Evolutionary conservation across 345 rosid species (phyloP).

Genomic region (Cardiospermum halicacabum): DNA sequence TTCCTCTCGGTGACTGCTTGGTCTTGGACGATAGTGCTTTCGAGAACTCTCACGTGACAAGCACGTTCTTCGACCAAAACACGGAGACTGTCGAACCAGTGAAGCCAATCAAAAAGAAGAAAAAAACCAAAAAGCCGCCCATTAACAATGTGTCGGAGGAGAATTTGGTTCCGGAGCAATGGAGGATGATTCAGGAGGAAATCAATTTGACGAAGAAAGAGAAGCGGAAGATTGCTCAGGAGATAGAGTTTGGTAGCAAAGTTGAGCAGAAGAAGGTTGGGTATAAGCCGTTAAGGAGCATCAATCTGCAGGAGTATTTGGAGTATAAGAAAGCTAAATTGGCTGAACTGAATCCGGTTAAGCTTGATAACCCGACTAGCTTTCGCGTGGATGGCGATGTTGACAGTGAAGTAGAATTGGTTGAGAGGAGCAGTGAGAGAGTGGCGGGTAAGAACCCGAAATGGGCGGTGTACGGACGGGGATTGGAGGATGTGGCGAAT

Average conservation of each 20-base stretch:
- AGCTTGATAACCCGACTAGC: slow-evolving; percentile 49
- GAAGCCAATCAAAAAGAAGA: not conserved
- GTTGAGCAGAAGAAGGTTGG: slow-evolving; percentile 71
- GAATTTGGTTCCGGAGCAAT: slow-evolving; percentile 80
- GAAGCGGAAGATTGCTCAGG: slow-evolving; percentile 71
- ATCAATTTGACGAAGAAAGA: slow-evolving; percentile 78
- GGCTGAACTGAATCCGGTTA: slow-evolving; percentile 53
- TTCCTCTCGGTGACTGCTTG: slow-evolving; percentile 74
- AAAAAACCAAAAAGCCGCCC: slow-evolving; percentile 15
- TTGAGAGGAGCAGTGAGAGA: slow-evolving; percentile 32
- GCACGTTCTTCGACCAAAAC: slow-evolving; percentile 8
- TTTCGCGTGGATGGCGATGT: slow-evolving; percentile 18
- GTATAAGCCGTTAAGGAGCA: slow-evolving; percentile 46
- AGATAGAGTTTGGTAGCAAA: slow-evolving; percentile 65
- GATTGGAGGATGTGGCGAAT: slow-evolving; percentile 70
- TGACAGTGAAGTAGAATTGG: slow-evolving; percentile 14
- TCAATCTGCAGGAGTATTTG: slow-evolving; percentile 57
- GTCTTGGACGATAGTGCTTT: slow-evolving; percentile 87
- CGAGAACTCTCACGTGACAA: slow-evolving; percentile 62
- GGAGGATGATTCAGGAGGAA: slow-evolving; percentile 82
- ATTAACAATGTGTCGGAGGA: slow-evolving; percentile 39
- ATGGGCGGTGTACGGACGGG: slow-evolving; percentile 90
- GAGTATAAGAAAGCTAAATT: slow-evolving; percentile 61
- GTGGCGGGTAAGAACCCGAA: slow-evolving; percentile 75
- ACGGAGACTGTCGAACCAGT: not conserved